Conservation (phyloP, 441 rosid species). For the Gossypium davidsonii region DNA sequence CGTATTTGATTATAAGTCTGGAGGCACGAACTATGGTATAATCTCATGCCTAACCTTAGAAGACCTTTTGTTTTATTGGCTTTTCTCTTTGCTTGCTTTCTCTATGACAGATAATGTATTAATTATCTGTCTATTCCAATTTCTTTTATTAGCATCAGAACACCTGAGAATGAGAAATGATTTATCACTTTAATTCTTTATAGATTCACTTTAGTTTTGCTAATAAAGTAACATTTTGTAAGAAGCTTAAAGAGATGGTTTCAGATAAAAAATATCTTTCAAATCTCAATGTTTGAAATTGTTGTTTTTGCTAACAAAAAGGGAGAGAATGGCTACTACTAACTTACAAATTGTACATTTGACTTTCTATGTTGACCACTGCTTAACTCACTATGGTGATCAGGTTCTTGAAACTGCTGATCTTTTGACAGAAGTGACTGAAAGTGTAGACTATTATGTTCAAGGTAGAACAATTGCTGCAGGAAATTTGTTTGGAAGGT, state of each 20-base stretch:
- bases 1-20: constrained; percentile 93
- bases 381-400: constrained; percentile 9
- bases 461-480: constrained; percentile 97
- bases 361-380: background rate
- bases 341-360: constrained; percentile 2
- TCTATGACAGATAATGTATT: background rate
- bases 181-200: constrained; percentile 1
- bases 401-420: constrained; percentile 99
- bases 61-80: background rate
- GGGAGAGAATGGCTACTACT: background rate
- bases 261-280: background rate
- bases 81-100: background rate
- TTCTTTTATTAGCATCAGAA: constrained; percentile 3
- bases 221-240: background rate
- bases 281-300: background rate
- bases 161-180: constrained; percentile 1
- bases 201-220: background rate
- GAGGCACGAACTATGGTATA: constrained; percentile 93
- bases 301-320: background rate
- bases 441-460: constrained; percentile 95
- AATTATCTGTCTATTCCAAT: background rate
- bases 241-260: background rate
- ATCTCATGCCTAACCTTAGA: constrained; percentile 13
- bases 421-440: constrained; percentile 95
- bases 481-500: constrained; percentile 99